Evolutionary conservation across 2,329 filamentous ascomycete genomes (phyloP), one percentile per base, ranked within the genome.

Genomic region (Allantophomopsis lycopodina): DNA sequence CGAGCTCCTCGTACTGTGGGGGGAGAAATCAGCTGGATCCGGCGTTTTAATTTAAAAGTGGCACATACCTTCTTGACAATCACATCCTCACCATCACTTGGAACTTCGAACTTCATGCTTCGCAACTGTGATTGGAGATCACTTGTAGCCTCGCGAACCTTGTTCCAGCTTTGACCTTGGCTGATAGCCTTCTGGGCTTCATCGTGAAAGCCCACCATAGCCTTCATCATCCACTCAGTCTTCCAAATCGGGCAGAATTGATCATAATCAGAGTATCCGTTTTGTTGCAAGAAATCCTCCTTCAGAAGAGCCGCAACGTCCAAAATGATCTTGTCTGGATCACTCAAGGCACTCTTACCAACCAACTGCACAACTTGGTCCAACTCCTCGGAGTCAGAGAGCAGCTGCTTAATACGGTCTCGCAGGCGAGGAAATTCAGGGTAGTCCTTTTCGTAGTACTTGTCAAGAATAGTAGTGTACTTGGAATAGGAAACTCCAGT

Each of bases 171-270:
- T 63, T 89, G 83, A 44, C 91, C 91, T 61, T 94, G 86, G 5
- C 83, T 73, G 56, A 98, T 75, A 6, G 86, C 87, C 75, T 95
- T 96, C 61, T 96, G 89, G 17, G 86, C 80, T 69, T 98, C 91
- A 55, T 98, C 93, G 60, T 95, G 86, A 75, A 89, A 98, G 42
- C 81, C 84, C 71, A 98, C 84, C 79, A 98, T 96, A 48, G 86
- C 82, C 75, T 94, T 95, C 91, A 98, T 98, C 91, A 98, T 96
- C 81, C 91, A 98, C 61, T 94, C 83, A 0, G 91, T 98, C 80
- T 98, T 98, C 91, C 91, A 98, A 56, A 98, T 75, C 37, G 91
- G 91, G 59, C 91, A 98, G 77, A 94, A 98, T 66, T 96, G 88
- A 59, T 98, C 91, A 60, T 98, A 96, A 63, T 96, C 86, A 50